phyloP scores from a whole-genome alignment of 192 early-diverging fungal genomes.

The Phycomyces blakesleeanus region DNA sequence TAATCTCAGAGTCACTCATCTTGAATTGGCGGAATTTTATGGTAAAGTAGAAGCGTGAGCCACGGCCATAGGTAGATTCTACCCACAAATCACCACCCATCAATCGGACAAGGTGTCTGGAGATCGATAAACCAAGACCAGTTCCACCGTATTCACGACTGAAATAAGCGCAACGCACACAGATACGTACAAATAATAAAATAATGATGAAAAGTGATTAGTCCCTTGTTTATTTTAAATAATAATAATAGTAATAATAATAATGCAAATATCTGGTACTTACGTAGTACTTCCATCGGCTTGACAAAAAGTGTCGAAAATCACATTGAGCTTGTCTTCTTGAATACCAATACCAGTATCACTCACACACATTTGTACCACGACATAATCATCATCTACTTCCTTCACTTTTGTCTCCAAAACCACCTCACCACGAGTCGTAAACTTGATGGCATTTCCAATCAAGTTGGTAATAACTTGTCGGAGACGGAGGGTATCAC shows the following conservation, averaged over 20 bases:
- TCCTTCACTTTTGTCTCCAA: slow-evolving; percentile 47
- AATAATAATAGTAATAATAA: too few species aligned
- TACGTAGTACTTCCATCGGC: slow-evolving; percentile 75
- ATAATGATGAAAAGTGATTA: too few species aligned
- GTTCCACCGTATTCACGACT: slow-evolving; percentile 81
- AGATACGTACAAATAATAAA: too few species aligned
- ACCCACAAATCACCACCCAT: slow-evolving; percentile 82
- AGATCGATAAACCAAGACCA: slow-evolving; percentile 82
- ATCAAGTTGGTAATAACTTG: slow-evolving; percentile 83
- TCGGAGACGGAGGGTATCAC: slow-evolving; percentile 69
- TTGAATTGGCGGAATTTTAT: slow-evolving; percentile 46
- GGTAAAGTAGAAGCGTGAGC: slow-evolving; percentile 78
- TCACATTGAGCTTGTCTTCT: slow-evolving; percentile 66
- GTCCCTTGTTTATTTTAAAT: too few species aligned
- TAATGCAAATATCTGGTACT: neutral
- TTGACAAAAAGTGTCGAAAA: slow-evolving; percentile 83
- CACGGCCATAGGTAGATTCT: slow-evolving; percentile 64
- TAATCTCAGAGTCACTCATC: slow-evolving; percentile 32
- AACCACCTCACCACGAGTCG: slow-evolving; percentile 64
- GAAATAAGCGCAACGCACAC: too few species aligned
- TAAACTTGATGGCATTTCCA: slow-evolving; percentile 87
- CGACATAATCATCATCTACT: slow-evolving; percentile 40
- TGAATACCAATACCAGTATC: slow-evolving; percentile 87
- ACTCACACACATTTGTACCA: slow-evolving; percentile 63
- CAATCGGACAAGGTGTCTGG: slow-evolving; percentile 68